Conservation (phyloP, 306 rosid species). For the Cicer yamashitae region DNA sequence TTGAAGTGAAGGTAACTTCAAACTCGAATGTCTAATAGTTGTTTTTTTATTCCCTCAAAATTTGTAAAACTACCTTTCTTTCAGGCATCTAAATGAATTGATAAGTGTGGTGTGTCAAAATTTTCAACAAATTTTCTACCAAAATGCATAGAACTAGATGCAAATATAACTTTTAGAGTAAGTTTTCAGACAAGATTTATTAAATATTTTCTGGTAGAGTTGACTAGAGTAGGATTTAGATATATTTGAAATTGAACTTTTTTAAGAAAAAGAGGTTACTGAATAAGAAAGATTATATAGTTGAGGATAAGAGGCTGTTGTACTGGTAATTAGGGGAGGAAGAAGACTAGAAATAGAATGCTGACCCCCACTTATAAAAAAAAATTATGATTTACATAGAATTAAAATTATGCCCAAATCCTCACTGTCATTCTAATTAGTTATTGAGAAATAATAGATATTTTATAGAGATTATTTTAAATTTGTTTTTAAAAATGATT, state of each 20-base stretch:
- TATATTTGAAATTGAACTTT: neutral
- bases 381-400: neutral
- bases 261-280: neutral
- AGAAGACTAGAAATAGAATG: neutral
- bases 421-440: neutral
- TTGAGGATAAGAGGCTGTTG: neutral
- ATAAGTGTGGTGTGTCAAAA: slow-evolving; percentile 14
- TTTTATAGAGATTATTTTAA: too few relatives aligned
- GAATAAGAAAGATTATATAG: slow-evolving; percentile 6
- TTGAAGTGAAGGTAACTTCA: slow-evolving; percentile 84
- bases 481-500: too few relatives aligned
- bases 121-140: neutral
- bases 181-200: neutral
- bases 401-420: neutral
- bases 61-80: neutral
- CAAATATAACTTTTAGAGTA: neutral
- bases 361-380: neutral
- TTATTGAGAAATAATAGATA: too few relatives aligned
- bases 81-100: neutral
- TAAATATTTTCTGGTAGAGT: neutral
- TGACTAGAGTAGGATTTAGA: neutral
- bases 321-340: neutral
- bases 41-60: slow-evolving; percentile 17
- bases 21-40: slow-evolving; percentile 25
- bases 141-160: neutral